Conservation (phyloP, 169 alveolate genomes). For the Plasmodium berghei region DNA sequence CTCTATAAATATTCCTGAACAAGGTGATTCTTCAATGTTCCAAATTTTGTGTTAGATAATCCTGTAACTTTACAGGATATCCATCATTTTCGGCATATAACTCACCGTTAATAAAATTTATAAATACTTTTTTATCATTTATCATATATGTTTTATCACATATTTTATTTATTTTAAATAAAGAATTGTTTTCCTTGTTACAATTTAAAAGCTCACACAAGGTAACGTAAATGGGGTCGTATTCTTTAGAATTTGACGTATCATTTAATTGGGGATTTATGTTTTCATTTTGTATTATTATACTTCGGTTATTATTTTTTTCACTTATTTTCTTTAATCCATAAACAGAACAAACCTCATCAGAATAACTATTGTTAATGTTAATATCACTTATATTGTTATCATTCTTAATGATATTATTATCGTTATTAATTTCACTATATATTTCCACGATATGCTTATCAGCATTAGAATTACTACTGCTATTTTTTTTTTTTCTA, state of each 20-base stretch:
- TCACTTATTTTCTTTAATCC: constrained; percentile 15
- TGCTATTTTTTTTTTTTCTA: constrained; percentile 14
- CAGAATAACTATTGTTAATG: not conserved
- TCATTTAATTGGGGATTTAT: not conserved
- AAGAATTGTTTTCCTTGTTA: constrained; percentile 13
- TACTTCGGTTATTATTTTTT: constrained; percentile 19
- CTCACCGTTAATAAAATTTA: constrained; percentile 60
- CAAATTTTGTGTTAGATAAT: not conserved
- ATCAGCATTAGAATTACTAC: constrained; percentile 1
- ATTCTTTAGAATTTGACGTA: not conserved
- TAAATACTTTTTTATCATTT: constrained; percentile 38
- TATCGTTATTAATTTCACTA: constrained; percentile 5
- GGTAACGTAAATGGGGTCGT: constrained; percentile 47
- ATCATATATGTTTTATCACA: constrained; percentile 28
- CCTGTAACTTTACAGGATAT: constrained; percentile 33
- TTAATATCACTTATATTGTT: not conserved
- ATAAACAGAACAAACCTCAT: not conserved
- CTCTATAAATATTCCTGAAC: too few relatives aligned
- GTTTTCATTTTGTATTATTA: not conserved
- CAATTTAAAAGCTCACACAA: constrained; percentile 36
- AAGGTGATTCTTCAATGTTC: too few relatives aligned
- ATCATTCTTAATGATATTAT: not conserved
- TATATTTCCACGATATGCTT: not conserved
- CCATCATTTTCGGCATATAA: constrained; percentile 36
- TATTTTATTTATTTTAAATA: constrained; percentile 30